phyloP scores from a whole-genome alignment of 345 rosid species.

The Geranium brycei region DNA sequence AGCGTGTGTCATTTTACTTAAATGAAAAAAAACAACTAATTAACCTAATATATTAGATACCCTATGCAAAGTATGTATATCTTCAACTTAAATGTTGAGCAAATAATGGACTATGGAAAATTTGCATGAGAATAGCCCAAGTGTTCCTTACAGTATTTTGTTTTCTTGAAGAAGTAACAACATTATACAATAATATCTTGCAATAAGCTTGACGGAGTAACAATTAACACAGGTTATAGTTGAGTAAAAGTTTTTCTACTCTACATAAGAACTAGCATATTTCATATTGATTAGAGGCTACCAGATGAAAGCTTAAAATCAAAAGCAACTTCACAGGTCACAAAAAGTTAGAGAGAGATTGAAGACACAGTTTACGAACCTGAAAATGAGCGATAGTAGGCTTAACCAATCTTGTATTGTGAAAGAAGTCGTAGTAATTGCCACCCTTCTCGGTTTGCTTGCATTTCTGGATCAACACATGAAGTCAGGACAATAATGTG shows the following conservation, averaged over 20 bases:
- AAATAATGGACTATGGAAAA: too few relatives aligned
- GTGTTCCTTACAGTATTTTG: too few relatives aligned
- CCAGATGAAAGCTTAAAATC: background rate
- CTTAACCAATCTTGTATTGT: conserved; percentile 40
- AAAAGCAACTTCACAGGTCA: background rate
- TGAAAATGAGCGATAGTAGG: conserved; percentile 49
- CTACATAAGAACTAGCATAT: background rate
- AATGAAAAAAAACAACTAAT: too few relatives aligned
- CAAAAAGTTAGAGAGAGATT: background rate
- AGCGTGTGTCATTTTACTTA: too few relatives aligned
- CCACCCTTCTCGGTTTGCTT: conserved; percentile 30
- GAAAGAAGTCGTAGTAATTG: conserved; percentile 31
- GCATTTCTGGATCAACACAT: conserved; percentile 21
- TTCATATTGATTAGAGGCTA: background rate
- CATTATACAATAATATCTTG: background rate
- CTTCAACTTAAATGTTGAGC: too few relatives aligned
- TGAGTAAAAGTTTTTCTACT: background rate
- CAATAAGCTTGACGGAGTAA: too few relatives aligned
- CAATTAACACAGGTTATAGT: too few relatives aligned
- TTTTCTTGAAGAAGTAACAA: too few relatives aligned
- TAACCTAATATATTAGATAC: too few relatives aligned
- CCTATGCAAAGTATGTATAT: too few relatives aligned
- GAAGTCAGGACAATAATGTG: background rate
- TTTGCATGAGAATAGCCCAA: too few relatives aligned
- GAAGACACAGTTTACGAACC: conserved; percentile 14